phyloP scores from a whole-genome alignment of 177 flowering plant genomes.

The Vitis hybrid region DNA sequence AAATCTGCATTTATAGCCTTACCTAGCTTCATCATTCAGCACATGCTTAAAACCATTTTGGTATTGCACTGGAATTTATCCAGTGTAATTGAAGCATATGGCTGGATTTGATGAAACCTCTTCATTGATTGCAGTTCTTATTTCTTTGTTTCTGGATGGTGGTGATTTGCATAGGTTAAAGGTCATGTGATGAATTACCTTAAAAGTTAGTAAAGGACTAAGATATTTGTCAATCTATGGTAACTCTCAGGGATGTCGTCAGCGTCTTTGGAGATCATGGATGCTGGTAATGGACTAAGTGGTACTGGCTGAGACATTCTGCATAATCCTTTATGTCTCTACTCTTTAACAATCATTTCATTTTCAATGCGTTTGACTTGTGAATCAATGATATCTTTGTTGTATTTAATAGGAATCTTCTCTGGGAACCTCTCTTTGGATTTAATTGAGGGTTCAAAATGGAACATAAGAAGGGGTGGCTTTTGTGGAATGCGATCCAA shows the following conservation, averaged over 20 bases:
- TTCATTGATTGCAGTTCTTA: too few species aligned
- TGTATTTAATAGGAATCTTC: conserved; percentile 58
- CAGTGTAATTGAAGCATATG: too few species aligned
- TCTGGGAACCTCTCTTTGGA: conserved; percentile 88
- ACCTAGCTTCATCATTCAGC: too few species aligned
- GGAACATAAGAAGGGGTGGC: conserved; percentile 84
- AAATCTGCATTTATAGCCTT: too few species aligned
- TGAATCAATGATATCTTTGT: not conserved
- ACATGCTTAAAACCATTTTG: too few species aligned
- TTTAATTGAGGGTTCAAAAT: conserved; percentile 60
- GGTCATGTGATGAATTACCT: too few species aligned
- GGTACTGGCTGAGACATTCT: conserved; percentile 31
- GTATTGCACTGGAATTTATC: too few species aligned
- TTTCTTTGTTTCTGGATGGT: too few species aligned
- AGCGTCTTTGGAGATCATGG: conserved; percentile 83
- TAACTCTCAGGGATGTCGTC: conserved; percentile 77
- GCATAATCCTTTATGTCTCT: not conserved
- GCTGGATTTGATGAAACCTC: too few species aligned
- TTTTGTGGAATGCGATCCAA: conserved; percentile 98
- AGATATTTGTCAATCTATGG: not conserved
- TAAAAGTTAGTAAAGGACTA: too few species aligned
- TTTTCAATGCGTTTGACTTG: not conserved
- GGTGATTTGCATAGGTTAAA: too few species aligned
- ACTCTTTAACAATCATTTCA: not conserved
- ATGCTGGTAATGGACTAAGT: conserved; percentile 48